Conservation (phyloP, 495 filamentous ascomycete species). For the Hypoxylon cercidicola region DNA sequence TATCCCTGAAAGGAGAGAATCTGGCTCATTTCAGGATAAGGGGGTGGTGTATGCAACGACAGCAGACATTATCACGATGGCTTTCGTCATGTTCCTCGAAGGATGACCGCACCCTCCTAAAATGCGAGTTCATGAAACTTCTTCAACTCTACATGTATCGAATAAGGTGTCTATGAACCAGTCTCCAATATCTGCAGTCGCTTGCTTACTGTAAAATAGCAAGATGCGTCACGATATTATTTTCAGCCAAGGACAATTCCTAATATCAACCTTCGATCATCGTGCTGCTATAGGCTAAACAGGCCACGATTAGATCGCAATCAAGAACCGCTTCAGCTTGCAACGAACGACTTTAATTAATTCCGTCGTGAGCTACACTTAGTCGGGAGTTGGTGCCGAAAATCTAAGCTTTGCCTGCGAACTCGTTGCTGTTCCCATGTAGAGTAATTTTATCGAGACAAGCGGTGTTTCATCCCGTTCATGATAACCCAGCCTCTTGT, state of each 20-base stretch:
- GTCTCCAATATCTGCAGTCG: neutral
- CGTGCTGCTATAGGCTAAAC: neutral
- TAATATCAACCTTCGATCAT: neutral
- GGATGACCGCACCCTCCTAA: neutral
- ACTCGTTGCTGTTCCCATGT: conserved; percentile 16
- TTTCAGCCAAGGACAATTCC: neutral
- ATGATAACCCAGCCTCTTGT: conserved; percentile 18
- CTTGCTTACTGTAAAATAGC: neutral
- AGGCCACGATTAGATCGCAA: neutral
- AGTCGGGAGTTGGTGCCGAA: conserved; percentile 22
- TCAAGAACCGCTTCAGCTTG: neutral
- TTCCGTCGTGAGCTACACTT: neutral
- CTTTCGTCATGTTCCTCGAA: neutral
- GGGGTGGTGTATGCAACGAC: neutral
- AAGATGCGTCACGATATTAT: conserved; percentile 2
- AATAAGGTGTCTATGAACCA: neutral
- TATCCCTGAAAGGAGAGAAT: no score
- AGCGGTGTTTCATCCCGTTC: conserved; percentile 38
- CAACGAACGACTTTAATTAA: neutral
- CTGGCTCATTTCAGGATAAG: neutral
- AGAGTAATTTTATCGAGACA: conserved; percentile 42
- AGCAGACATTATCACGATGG: neutral
- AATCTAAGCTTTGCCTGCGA: conserved; percentile 1
- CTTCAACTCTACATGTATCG: neutral
- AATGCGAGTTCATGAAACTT: neutral